These are phyloP conservation scores for Aureobasidium pullulans DNA, from an alignment of 2,329 filamentous ascomycete genomes.

Conservation along the genomic window DNA sequence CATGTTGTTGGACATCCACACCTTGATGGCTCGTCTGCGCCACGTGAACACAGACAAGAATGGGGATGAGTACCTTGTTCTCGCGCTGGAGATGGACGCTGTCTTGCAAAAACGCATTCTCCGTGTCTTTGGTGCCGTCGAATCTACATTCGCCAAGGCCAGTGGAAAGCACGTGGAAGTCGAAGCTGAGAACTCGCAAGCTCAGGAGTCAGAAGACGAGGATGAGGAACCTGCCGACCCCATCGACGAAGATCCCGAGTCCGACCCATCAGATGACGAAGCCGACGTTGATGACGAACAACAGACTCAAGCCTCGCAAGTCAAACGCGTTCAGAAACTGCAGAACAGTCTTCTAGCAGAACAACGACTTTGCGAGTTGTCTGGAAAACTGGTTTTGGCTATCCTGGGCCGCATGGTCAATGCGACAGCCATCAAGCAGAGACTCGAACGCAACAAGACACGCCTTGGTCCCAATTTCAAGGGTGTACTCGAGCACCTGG, in stretches of 20 bases:
- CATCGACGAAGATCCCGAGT: conserved; percentile 53
- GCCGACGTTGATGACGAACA: conserved; percentile 23
- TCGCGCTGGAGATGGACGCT: conserved; percentile 62
- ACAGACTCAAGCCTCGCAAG: conserved; percentile 43
- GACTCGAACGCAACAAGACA: conserved; percentile 71
- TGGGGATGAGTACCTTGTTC: conserved; percentile 46
- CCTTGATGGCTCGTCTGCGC: conserved; percentile 64
- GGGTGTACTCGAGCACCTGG: conserved; percentile 73
- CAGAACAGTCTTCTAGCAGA: conserved; percentile 63
- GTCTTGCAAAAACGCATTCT: conserved; percentile 60
- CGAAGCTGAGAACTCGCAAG: conserved; percentile 23
- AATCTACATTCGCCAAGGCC: conserved; percentile 70
- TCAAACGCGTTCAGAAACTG: conserved; percentile 52
- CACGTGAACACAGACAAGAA: conserved; percentile 27
- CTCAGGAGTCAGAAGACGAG: conserved; percentile 38
- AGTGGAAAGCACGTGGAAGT: conserved; percentile 35
- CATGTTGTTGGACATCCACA: conserved; percentile 73
- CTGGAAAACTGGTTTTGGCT: conserved; percentile 75
- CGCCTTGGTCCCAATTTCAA: conserved; percentile 79
- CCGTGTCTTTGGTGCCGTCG: conserved; percentile 68
- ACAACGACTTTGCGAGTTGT: conserved; percentile 76
- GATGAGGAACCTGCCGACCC: conserved; percentile 67
- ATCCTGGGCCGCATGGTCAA: conserved; percentile 71
- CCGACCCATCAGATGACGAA: conserved; percentile 37
- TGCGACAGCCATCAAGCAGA: conserved; percentile 55